Conservation (phyloP, 345 rosid genomes). For the Geranium rotundifolium region DNA sequence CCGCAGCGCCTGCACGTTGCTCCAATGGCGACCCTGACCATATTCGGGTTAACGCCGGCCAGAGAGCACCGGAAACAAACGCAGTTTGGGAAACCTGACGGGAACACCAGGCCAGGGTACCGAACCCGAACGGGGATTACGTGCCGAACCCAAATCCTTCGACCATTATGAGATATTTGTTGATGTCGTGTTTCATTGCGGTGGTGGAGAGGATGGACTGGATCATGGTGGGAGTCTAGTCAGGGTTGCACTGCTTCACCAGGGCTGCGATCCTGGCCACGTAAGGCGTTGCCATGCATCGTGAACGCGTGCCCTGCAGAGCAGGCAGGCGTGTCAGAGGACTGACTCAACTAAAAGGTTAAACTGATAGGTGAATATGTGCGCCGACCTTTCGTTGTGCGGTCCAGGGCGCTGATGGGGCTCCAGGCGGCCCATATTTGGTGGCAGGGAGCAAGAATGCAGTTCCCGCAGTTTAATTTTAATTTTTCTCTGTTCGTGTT, state of each 20-base stretch:
- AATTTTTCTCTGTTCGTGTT: too few species aligned
- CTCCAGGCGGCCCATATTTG: slow-evolving; percentile 98
- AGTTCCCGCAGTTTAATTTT: too few species aligned
- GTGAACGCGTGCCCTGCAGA: slow-evolving; percentile 52
- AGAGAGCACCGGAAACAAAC: slow-evolving; percentile 60
- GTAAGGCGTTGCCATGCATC: slow-evolving; percentile 86
- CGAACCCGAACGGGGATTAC: slow-evolving; percentile 52
- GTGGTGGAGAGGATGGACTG: slow-evolving; percentile 73
- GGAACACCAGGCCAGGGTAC: slow-evolving; percentile 72
- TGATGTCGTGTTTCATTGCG: slow-evolving; percentile 34
- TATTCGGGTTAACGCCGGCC: slow-evolving; percentile 25
- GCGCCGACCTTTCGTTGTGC: slow-evolving; percentile 33
- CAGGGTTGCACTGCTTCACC: slow-evolving; percentile 59
- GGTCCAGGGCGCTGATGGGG: slow-evolving; percentile 56
- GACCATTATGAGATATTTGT: slow-evolving; percentile 40
- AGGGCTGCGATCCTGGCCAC: slow-evolving; percentile 57
- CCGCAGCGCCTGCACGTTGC: slow-evolving; percentile 29
- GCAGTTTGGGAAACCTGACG: slow-evolving; percentile 60
- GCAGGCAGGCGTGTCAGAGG: too few species aligned
- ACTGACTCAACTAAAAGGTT: too few species aligned
- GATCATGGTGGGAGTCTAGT: slow-evolving; percentile 77
- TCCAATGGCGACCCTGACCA: slow-evolving; percentile 39
- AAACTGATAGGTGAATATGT: too few species aligned
- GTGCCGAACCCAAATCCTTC: slow-evolving; percentile 33
- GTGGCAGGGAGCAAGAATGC: slow-evolving; percentile 79